Conservation (phyloP, 768 basidiomycete genomes). For the Kwoniella newhampshirensis region DNA sequence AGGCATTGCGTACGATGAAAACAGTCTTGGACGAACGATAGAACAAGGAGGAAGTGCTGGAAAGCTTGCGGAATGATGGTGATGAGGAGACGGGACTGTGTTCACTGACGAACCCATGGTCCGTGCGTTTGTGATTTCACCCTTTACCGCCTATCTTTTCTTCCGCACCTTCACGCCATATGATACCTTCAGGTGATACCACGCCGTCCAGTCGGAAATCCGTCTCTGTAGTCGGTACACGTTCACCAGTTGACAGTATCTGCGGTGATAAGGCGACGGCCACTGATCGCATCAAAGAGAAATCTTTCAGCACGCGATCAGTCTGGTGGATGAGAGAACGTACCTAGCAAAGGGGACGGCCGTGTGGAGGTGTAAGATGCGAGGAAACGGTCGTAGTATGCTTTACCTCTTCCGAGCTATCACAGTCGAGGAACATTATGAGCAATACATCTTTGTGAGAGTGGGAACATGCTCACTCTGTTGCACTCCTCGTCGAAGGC, state of each 20-base stretch:
- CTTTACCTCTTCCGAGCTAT: conserved; percentile 48
- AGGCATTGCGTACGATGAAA: neutral
- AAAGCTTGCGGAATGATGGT: neutral
- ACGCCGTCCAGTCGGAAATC: conserved; percentile 42
- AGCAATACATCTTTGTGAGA: neutral
- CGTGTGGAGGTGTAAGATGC: conserved; percentile 19
- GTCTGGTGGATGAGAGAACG: neutral
- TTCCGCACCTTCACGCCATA: conserved; percentile 19
- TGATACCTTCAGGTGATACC: conserved; percentile 31
- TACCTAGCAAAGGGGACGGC: conserved; percentile 32
- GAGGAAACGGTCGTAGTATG: conserved; percentile 45
- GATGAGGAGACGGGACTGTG: neutral
- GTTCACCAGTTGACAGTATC: conserved; percentile 24
- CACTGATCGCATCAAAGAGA: conserved; percentile 23
- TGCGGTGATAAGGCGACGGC: conserved; percentile 40
- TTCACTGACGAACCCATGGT: neutral
- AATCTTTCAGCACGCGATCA: conserved; percentile 4
- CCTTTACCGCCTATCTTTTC: neutral
- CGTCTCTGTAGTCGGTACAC: conserved; percentile 36
- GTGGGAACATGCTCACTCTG: conserved; percentile 25
- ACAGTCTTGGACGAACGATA: neutral
- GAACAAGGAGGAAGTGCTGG: neutral
- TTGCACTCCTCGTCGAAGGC: conserved; percentile 45
- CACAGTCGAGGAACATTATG: neutral
- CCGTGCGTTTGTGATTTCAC: neutral